Conservation (phyloP, 1,284 basidiomycete genomes). For the Boletus semigastroideus region DNA sequence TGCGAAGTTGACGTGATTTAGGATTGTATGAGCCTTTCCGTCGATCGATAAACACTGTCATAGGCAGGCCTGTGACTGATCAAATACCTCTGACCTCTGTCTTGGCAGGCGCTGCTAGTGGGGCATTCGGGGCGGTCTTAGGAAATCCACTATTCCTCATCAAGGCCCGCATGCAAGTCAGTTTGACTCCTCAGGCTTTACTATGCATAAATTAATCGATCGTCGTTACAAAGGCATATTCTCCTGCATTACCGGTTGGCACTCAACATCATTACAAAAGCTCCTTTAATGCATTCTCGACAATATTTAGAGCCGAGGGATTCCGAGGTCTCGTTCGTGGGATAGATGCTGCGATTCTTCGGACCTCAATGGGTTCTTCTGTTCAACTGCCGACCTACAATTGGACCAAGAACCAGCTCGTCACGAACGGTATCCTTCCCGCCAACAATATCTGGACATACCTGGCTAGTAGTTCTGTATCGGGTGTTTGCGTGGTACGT, state of each 20-base stretch:
- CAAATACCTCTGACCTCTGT: slow-evolving; percentile 76
- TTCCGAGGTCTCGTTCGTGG: slow-evolving; percentile 83
- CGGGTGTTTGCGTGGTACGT: slow-evolving; percentile 88
- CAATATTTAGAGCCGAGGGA: slow-evolving; percentile 79
- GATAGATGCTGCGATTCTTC: slow-evolving; percentile 89
- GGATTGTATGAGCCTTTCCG: slow-evolving; percentile 97
- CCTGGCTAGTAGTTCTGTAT: slow-evolving; percentile 84
- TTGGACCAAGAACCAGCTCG: slow-evolving; percentile 81
- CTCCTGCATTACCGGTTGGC: slow-evolving; percentile 90
- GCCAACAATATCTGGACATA: slow-evolving; percentile 86
- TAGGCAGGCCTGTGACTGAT: slow-evolving; percentile 64
- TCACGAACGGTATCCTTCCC: slow-evolving; percentile 61
- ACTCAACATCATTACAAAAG: slow-evolving; percentile 90
- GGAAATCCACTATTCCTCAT: slow-evolving; percentile 96
- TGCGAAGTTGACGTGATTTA: slow-evolving; percentile 31
- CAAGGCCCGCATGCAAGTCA: slow-evolving; percentile 95
- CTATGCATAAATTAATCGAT: neutral
- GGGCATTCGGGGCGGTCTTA: slow-evolving; percentile 85
- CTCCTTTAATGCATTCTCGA: slow-evolving; percentile 77
- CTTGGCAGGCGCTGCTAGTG: slow-evolving; percentile 84
- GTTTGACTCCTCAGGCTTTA: slow-evolving; percentile 18
- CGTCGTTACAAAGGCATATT: slow-evolving; percentile 68
- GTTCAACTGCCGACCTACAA: slow-evolving; percentile 96
- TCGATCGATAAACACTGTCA: slow-evolving; percentile 62
- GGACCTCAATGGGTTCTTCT: slow-evolving; percentile 93